Base-by-base conservation (phyloP, 441 rosid species). In the Theobroma grandiflorum region DNA sequence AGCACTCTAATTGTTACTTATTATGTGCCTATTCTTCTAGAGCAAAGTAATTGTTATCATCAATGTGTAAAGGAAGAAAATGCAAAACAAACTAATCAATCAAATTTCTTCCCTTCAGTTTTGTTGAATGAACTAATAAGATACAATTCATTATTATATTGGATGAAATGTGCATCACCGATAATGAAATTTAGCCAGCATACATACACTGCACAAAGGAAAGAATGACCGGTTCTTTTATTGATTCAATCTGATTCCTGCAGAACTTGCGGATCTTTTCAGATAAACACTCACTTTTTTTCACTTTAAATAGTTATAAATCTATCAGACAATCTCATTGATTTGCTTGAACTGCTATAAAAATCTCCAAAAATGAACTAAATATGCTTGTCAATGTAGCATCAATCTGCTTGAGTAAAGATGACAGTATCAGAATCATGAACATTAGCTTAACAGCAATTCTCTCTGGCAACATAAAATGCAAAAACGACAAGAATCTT, bases 341-440 rank as follows among this genome's bases (percentile, higher is more conserved):
- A 71, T 71, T 31, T 16, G 43, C 45, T 50, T 33, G 75, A 50
- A 71, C 61, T 71, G 22, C 43, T 50, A 22, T 50, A 50, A 33
- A 71, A 71, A 31, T 8, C 22, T 50, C 22, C 18, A 71, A 52
- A 16, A 40, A 71, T 11, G 26, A 71, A 50, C 59, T 15, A 15
- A 33, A 31, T 69, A 15, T 71, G 43, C 50, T 71, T 71, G 38
- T 6, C 61, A 50, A 35, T 71, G 45, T 33, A 50, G 22, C 75
- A 71, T 9, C n/a, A 50, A 15, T 50, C 59, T 50, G 26, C 61
- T 33, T 5, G 43, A 71, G 14, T 9, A 33, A 16, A 70, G 52
- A 26, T 68, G 31, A 66, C 45, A 42, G 10, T 16, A n/a, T n/a
- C n/a, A n/a, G 55, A 45, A 22, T 26, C 55, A 22, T 16, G 55